Conservation (phyloP, 306 rosid species). For the Casuarina cunninghamiana region DNA sequence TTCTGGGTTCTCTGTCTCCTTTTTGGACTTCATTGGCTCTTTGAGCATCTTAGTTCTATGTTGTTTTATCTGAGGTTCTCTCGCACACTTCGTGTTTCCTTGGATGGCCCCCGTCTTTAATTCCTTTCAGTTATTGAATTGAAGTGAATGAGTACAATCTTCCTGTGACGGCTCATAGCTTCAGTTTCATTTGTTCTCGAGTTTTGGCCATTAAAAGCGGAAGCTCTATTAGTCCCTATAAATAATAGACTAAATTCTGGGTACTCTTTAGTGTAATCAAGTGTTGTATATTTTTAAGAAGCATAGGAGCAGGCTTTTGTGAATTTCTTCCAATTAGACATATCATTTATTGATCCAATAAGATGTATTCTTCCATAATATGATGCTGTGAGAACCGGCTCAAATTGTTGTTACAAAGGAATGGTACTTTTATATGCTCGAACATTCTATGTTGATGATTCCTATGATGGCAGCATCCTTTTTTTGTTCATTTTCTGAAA, state of each 20-base stretch:
- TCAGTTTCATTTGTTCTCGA: neutral
- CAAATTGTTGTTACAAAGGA: neutral
- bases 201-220: neutral
- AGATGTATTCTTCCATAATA: neutral
- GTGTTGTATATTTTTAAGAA: constrained; percentile 1
- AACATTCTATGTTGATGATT: neutral
- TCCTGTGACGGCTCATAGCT: neutral
- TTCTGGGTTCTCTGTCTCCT: constrained; percentile 15
- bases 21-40: neutral
- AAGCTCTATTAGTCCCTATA: neutral
- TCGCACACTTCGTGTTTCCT: neutral
- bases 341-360: neutral
- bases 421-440: neutral
- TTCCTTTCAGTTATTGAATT: neutral
- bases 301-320: neutral
- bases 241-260: neutral
- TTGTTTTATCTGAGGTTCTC: neutral
- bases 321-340: neutral
- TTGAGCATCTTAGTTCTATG: neutral
- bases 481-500: constrained; percentile 5
- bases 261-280: neutral
- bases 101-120: neutral
- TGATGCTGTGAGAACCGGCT: neutral
- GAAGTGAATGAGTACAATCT: neutral
- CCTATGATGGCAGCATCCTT: neutral